phyloP scores from a whole-genome alignment of 257 asterid species.

The Capsicum rhomboideum region DNA sequence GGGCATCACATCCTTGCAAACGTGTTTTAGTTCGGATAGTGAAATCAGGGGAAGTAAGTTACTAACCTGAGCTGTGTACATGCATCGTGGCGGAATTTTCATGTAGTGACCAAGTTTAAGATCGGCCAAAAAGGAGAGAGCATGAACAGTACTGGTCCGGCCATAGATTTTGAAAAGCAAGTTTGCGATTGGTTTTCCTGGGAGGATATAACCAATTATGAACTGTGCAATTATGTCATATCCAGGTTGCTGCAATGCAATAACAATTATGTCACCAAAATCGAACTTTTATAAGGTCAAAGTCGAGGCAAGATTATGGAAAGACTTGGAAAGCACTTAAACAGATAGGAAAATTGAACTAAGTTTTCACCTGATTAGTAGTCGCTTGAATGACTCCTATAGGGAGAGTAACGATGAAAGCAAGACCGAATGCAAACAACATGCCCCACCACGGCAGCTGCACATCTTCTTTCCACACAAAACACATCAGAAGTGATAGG shows the following conservation, averaged over 20 bases:
- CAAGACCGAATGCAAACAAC: slow-evolving; percentile 73
- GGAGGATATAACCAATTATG: slow-evolving; percentile 77
- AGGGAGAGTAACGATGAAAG: slow-evolving; percentile 84
- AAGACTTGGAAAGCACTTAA: neutral
- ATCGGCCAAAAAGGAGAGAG: slow-evolving; percentile 83
- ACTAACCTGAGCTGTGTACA: slow-evolving; percentile 79
- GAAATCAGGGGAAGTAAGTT: neutral
- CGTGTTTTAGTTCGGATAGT: neutral
- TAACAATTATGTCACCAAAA: neutral
- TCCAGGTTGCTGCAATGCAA: slow-evolving; percentile 78
- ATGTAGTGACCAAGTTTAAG: slow-evolving; percentile 95
- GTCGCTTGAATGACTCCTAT: slow-evolving; percentile 95
- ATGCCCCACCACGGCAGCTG: slow-evolving; percentile 97
- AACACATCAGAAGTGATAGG: slow-evolving; percentile 56
- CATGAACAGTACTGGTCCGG: slow-evolving; percentile 78
- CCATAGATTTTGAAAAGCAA: slow-evolving; percentile 92
- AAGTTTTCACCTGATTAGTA: slow-evolving; percentile 62
- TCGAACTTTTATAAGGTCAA: neutral
- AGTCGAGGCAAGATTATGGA: neutral
- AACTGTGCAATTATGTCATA: slow-evolving; percentile 90
- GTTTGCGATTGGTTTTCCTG: slow-evolving; percentile 91
- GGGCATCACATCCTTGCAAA: neutral
- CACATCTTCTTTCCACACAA: slow-evolving; percentile 71
- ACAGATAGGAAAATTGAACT: neutral
- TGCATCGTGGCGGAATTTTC: slow-evolving; percentile 92